Evolutionary conservation across 768 basidiomycete genomes (phyloP).

Genomic region (Galerina marginata): DNA sequence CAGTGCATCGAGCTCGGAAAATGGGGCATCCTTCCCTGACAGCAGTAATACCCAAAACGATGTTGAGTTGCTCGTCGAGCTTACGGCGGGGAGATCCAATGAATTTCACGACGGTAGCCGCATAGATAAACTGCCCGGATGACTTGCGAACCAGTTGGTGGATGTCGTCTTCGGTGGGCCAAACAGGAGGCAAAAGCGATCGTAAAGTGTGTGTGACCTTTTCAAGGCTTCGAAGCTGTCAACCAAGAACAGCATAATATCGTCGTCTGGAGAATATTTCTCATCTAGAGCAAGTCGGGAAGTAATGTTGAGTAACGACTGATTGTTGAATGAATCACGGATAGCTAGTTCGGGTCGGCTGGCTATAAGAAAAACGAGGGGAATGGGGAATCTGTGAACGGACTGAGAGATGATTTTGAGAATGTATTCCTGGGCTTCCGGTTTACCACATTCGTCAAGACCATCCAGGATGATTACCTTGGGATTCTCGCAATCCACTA

Average conservation of each 20-base stretch:
- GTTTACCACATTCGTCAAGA: conserved; percentile 24
- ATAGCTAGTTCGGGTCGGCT: conserved; percentile 18
- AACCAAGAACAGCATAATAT: conserved; percentile 3
- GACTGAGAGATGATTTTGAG: background rate
- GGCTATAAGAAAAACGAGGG: conserved; percentile 7
- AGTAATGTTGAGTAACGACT: background rate
- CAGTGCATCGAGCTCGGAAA: conserved; percentile 11
- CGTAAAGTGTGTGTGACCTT: background rate
- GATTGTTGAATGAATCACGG: background rate
- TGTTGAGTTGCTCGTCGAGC: conserved; percentile 1
- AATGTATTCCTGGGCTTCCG: conserved; percentile 8
- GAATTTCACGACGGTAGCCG: conserved; percentile 12
- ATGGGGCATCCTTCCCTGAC: conserved; percentile 5
- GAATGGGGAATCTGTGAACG: background rate
- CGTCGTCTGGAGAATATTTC: conserved; percentile 9
- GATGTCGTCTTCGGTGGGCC: conserved; percentile 11
- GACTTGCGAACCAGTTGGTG: conserved; percentile 10
- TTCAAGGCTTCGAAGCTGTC: background rate
- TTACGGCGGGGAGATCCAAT: background rate
- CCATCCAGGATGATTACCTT: conserved; percentile 22
- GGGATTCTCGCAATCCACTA: background rate
- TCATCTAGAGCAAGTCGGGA: conserved; percentile 6
- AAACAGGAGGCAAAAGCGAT: background rate
- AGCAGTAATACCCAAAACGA: background rate
- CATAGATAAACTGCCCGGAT: conserved; percentile 18